Evolutionary conservation across 768 basidiomycete species (phyloP), one percentile per base, ranked within the genome.

Genomic region (Agaricus sinodeliciosus): DNA sequence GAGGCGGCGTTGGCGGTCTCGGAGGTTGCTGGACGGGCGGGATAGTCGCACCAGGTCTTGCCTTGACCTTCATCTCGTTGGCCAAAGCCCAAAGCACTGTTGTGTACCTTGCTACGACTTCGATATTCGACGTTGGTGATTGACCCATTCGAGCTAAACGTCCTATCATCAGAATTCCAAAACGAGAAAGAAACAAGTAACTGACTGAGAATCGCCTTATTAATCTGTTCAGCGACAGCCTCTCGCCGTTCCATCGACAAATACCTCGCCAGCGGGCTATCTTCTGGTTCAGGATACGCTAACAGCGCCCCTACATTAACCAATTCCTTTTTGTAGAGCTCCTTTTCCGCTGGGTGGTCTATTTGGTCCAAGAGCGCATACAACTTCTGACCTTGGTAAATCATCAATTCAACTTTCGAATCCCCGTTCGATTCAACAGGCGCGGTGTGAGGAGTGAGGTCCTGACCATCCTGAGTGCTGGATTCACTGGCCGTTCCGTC

Each of bases 161-260:
- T 22, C 11, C 28, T 4, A 39, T 19, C 25, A 58, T 35, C 15
- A 49, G 28, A 16, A 34, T 27, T 6, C 35, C 7, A 43, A 19
- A 26, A 45, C 26, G 8, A 31, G 31, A 34, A 34, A 18, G 31
- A 46, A 31, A 27, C 11, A 44, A 6, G 9, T 16, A 19, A 75
- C 90, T 64, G 60, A 94, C 94, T 72, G 11, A 96, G 67, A 43
- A 96, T 87, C 13, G 93, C 94, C 41, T 80, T 76, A 58, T 94
- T 88, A 39, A 98, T 84, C 68, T 94, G 89, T 53, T 91, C 87
- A 4, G 93, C 93, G 18, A 96, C 79, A 4, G 79, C 81, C 57
- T 89, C 85, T 55, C 94, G 79, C 61, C 94, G 73, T 48, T 80
- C 81, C 65, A 86, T 84, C 35, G 78, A 77, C 55, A 96, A 67